These are phyloP conservation scores for Chlorella sp. DNA, from an alignment of 139 green algal species.

Conservation along the genomic window DNA sequence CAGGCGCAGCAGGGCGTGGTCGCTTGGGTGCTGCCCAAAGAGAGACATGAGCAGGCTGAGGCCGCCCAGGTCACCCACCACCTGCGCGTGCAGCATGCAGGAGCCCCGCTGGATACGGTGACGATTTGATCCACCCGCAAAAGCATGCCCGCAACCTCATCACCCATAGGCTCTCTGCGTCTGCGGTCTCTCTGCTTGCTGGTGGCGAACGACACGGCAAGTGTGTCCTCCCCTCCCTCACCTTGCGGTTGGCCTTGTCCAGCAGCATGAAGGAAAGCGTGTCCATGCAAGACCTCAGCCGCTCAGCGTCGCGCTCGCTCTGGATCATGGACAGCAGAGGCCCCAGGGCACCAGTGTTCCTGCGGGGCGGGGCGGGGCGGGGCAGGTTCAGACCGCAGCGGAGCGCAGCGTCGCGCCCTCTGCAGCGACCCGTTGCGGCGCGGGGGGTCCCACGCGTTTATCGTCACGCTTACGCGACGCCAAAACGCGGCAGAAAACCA, in stretches of 20 bases:
- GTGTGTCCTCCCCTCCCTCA: no score
- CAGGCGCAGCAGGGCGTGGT: conserved; percentile 8
- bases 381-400: neutral
- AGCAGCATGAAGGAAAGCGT: conserved; percentile 26
- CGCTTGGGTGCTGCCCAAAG: conserved; percentile 4
- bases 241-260: conserved; percentile 16
- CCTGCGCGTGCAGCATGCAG: neutral
- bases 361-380: neutral
- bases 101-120: neutral
- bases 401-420: neutral
- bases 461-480: no score
- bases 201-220: neutral
- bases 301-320: neutral
- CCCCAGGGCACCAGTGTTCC: conserved; percentile 20
- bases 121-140: no score
- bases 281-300: neutral
- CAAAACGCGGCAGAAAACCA: no score
- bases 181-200: neutral
- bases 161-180: no score
- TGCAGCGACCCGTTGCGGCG: neutral
- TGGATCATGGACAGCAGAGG: conserved; percentile 22
- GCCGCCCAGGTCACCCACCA: conserved; percentile 8
- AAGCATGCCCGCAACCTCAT: no score
- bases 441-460: neutral
- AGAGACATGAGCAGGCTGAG: conserved; percentile 18